These are phyloP conservation scores for Endocalyx cinctus DNA, from an alignment of 2,329 filamentous ascomycete genomes.

Conservation along the genomic window DNA sequence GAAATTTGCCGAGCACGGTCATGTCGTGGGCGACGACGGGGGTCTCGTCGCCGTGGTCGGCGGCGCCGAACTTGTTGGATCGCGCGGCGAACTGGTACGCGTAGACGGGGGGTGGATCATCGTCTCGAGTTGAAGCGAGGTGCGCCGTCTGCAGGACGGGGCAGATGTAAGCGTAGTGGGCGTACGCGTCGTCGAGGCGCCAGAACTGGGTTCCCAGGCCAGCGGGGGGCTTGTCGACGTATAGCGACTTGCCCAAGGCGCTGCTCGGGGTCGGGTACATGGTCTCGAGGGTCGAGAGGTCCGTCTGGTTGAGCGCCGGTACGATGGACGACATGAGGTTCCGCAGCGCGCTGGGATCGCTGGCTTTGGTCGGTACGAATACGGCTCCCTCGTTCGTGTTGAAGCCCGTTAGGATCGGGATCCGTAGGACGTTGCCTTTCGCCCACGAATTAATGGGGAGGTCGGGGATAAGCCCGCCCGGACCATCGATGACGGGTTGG, in stretches of 20 bases:
- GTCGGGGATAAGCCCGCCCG: constrained; percentile 48
- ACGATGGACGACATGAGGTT: constrained; percentile 59
- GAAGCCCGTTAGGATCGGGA: constrained; percentile 66
- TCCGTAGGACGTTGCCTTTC: constrained; percentile 45
- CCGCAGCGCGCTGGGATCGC: constrained; percentile 47
- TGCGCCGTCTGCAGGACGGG: constrained; percentile 58
- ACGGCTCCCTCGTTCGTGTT: constrained; percentile 64
- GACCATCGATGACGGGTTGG: constrained; percentile 62
- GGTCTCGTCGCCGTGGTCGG: constrained; percentile 45
- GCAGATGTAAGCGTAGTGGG: constrained; percentile 60
- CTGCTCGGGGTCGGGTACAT: constrained; percentile 59
- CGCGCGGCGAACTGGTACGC: constrained; percentile 57
- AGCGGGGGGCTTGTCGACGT: constrained; percentile 29
- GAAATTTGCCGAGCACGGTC: constrained; percentile 23
- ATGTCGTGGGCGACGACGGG: constrained; percentile 40
- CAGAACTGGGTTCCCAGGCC: constrained; percentile 51
- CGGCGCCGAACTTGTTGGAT: constrained; percentile 29
- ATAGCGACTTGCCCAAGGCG: constrained; percentile 32
- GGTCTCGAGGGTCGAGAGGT: constrained; percentile 49
- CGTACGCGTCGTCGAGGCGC: constrained; percentile 56
- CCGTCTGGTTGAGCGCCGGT: constrained; percentile 46
- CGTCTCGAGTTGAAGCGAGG: constrained; percentile 30
- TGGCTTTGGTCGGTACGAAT: constrained; percentile 52
- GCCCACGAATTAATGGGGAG: constrained; percentile 58
- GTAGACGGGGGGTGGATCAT: constrained; percentile 33